A percentile compares a stretch with the other conserved stretches of the same genome.
phyloP scores from a whole-genome alignment of 2,329 filamentous ascomycete species.

The Penicillium palitans region DNA sequence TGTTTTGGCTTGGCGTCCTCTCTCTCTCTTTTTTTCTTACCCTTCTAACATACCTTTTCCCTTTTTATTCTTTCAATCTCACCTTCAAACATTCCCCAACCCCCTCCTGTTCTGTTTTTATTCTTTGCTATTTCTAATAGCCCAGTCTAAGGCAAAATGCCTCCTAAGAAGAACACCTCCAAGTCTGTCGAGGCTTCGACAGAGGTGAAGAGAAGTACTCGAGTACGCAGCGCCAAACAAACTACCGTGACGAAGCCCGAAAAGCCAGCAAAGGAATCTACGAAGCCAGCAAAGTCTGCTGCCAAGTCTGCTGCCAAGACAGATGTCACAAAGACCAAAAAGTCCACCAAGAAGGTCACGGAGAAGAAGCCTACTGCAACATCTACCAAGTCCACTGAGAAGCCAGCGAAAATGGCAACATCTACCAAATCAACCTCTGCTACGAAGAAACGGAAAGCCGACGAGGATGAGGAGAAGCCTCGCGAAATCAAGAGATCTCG shows the following conservation, averaged over 20 bases:
- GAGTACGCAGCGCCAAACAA: not conserved
- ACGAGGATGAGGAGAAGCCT: slow-evolving; percentile 29
- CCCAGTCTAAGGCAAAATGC: slow-evolving; percentile 25
- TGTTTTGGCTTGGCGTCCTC: slow-evolving; percentile 14
- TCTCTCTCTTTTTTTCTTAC: slow-evolving; percentile 17
- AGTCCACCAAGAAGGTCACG: not conserved
- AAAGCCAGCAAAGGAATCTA: slow-evolving; percentile 18
- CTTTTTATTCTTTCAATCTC: slow-evolving; percentile 5
- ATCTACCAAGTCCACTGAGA: slow-evolving; percentile 2
- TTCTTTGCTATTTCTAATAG: slow-evolving; percentile 6
- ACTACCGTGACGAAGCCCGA: not conserved
- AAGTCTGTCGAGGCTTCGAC: slow-evolving; percentile 22
- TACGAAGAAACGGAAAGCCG: slow-evolving; percentile 40
- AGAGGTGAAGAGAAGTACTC: not conserved
- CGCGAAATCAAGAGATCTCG: slow-evolving; percentile 36
- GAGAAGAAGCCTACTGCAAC: not conserved
- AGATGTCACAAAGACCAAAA: not conserved
- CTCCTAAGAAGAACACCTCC: slow-evolving; percentile 31
- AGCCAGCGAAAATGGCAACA: slow-evolving; percentile 22
- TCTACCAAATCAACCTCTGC: slow-evolving; percentile 18
- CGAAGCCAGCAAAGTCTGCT: not conserved
- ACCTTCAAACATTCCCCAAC: slow-evolving; percentile 1
- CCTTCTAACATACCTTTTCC: slow-evolving; percentile 5
- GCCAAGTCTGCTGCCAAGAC: not conserved
- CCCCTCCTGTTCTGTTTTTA: slow-evolving; percentile 5